Base-by-base conservation (phyloP, 177 flowering plant genomes). In the Vitis hybrid region DNA sequence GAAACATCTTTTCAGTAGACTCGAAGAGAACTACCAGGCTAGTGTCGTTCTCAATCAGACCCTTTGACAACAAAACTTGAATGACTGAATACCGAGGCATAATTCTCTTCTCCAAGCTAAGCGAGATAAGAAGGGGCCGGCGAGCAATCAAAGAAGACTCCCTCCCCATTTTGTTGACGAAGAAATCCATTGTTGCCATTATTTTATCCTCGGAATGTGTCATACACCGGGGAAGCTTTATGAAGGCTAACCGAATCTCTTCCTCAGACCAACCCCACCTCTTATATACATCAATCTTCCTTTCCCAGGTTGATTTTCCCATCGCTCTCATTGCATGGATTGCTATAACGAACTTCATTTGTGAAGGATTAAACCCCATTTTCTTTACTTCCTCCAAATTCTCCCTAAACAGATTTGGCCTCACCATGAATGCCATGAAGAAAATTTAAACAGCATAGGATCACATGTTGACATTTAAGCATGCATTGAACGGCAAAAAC, bases 211-310 rank as follows among this genome's bases (percentile, higher is more conserved):
- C 73, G 9, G 82, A 79, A 3, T 41, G 17, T 2, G 11, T 2
- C 74, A 81, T 58, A 67, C 51, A 73, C 30, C 20, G 4, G 3
- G 84, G 84, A 12, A 58, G 14, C 60, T 50, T 71, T 11, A 67
- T 12, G 61, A 81, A 81, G 8, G 76, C 74, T 6, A 2, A 14
- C 21, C 61, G 11, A 73, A 71, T 17, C 11, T 81, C 73, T 35
- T 65, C 60, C 4, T 78, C 65, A 9, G 84, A 70, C 81, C 65
- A 78, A 58, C 81, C 81, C 77, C 75, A 81, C 9, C 24, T 71
- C 72, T 27, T 65, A 61, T 54, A 81, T n/a, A 32, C 51, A 10
- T 66, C 67, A 11, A 66, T 52, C 63, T 77, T 78, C 68, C 70
- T 30, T 11, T 71, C 68, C 81, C 73, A 73, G 3, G 63, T 68